Evolutionary conservation across 164 flowering plant species (phyloP).

Genomic region (Akebia trifoliata): DNA sequence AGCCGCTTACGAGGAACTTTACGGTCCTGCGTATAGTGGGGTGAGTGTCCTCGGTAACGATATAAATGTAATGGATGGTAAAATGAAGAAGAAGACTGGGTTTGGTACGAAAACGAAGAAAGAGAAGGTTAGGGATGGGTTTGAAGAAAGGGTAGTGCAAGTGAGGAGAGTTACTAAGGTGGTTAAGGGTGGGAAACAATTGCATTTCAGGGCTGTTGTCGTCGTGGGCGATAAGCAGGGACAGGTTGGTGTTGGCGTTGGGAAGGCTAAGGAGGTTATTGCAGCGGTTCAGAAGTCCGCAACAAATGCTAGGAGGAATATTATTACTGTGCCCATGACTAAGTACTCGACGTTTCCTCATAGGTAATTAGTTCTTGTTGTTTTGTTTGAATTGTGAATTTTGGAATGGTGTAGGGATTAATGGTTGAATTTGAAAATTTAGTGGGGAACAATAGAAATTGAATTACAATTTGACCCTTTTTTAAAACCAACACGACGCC

Average conservation of each 20-base stretch:
- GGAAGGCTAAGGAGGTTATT: slow-evolving; percentile 81
- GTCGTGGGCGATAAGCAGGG: slow-evolving; percentile 93
- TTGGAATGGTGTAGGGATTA: neutral
- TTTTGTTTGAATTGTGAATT: neutral
- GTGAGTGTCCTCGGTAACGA: slow-evolving; percentile 62
- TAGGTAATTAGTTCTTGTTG: slow-evolving; percentile 34
- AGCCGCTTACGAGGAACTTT: slow-evolving; percentile 73
- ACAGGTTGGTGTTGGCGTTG: slow-evolving; percentile 88
- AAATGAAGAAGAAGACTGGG: slow-evolving; percentile 47
- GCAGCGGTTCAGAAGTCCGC: slow-evolving; percentile 82
- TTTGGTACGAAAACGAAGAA: slow-evolving; percentile 47
- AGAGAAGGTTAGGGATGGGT: slow-evolving; percentile 74
- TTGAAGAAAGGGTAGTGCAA: slow-evolving; percentile 88
- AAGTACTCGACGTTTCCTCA: slow-evolving; percentile 87
- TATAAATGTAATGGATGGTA: slow-evolving; percentile 65
- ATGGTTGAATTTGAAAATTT: neutral
- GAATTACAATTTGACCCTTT: neutral
- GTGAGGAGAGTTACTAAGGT: slow-evolving; percentile 96
- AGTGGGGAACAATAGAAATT: neutral
- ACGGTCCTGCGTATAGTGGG: slow-evolving; percentile 88
- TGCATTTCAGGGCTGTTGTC: slow-evolving; percentile 77
- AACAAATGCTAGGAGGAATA: slow-evolving; percentile 67
- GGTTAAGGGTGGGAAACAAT: slow-evolving; percentile 93
- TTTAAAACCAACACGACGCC: too few relatives aligned
- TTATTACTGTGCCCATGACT: slow-evolving; percentile 77